Percentiles rank a stretch among this genome's conserved stretches.
Conservation (phyloP, 805 yeast species). For the Candida insectorum region DNA sequence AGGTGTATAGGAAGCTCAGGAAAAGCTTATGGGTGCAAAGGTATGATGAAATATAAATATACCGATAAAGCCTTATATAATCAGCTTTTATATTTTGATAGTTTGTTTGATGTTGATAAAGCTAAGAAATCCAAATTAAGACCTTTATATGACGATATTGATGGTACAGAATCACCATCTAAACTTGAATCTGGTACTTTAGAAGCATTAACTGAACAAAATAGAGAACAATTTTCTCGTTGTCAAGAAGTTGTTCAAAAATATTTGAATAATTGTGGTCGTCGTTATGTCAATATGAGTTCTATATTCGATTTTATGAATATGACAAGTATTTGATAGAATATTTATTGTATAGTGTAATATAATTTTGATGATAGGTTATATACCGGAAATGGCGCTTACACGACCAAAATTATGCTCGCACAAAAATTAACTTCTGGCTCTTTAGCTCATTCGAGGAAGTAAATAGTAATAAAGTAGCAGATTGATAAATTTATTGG, state of each 20-base stretch:
- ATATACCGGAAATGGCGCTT: too few relatives aligned
- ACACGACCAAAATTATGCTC: too few relatives aligned
- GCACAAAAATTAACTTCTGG: too few relatives aligned
- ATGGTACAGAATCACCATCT: conserved; percentile 15
- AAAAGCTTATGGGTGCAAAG: conserved; percentile 64
- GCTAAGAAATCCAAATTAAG: conserved; percentile 57
- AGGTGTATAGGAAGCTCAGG: conserved; percentile 72
- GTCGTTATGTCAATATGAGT: conserved; percentile 85
- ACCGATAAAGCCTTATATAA: conserved; percentile 79
- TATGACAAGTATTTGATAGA: too few relatives aligned
- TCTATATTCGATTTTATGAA: conserved; percentile 66
- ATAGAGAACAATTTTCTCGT: conserved; percentile 54
- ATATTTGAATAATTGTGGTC: conserved; percentile 78
- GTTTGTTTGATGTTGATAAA: conserved; percentile 78
- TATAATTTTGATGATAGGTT: too few relatives aligned
- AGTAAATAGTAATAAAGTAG: too few relatives aligned
- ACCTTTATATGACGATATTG: conserved; percentile 42
- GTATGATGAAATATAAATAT: conserved; percentile 75
- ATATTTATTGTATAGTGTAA: too few relatives aligned
- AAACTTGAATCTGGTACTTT: conserved; percentile 50
- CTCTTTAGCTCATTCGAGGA: too few relatives aligned
- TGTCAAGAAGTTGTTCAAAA: conserved; percentile 61
- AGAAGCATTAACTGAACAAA: conserved; percentile 77
- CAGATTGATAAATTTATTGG: too few relatives aligned
- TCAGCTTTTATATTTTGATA: conserved; percentile 74